Percentiles rank a stretch among this genome's conserved stretches.
phyloP scores from a whole-genome alignment of 2,329 filamentous ascomycete genomes.

The Knoxdaviesia proteae region DNA sequence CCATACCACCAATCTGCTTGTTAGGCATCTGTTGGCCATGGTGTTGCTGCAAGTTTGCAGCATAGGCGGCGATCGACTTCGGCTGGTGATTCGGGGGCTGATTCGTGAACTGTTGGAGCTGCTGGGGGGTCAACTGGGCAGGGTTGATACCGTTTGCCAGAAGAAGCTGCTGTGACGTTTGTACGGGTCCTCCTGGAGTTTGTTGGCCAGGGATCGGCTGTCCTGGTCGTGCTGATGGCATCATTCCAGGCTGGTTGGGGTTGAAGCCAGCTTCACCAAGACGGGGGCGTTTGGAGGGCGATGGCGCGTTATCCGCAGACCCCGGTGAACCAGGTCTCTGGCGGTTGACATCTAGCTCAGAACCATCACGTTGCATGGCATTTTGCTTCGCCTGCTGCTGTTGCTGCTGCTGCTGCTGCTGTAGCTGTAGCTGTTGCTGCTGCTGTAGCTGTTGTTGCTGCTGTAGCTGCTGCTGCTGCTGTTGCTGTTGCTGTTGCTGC shows the following conservation, averaged over 20 bases:
- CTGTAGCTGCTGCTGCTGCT: too few relatives aligned
- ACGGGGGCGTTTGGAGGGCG: constrained; percentile 74
- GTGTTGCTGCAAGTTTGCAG: constrained; percentile 64
- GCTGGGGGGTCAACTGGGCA: constrained; percentile 48
- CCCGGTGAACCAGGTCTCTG: constrained; percentile 65
- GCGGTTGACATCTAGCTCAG: constrained; percentile 67
- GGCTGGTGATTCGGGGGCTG: constrained; percentile 42
- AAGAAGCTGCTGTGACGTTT: constrained; percentile 38
- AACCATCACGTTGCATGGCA: constrained; percentile 75
- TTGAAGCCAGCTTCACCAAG: constrained; percentile 54
- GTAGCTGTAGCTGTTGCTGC: too few relatives aligned
- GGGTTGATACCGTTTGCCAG: constrained; percentile 55
- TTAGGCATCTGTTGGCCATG: constrained; percentile 64
- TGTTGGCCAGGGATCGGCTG: constrained; percentile 55
- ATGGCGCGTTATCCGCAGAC: constrained; percentile 71
- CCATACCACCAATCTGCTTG: constrained; percentile 57
- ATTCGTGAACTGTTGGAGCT: constrained; percentile 45
- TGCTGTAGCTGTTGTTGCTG: too few relatives aligned
- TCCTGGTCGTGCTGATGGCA: constrained; percentile 49
- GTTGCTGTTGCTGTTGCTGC: too few relatives aligned
- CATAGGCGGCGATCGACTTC: constrained; percentile 76
- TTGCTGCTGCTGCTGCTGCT: background rate
- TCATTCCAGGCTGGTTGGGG: constrained; percentile 48
- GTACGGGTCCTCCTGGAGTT: constrained; percentile 30
- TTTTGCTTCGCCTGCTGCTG: constrained; percentile 42